Percentiles rank a stretch among this genome's conserved stretches.
These are phyloP conservation scores for Phytophthora macrochlamydospora DNA, from an alignment of 352 stramenopile genomes.

Conservation along the genomic window DNA sequence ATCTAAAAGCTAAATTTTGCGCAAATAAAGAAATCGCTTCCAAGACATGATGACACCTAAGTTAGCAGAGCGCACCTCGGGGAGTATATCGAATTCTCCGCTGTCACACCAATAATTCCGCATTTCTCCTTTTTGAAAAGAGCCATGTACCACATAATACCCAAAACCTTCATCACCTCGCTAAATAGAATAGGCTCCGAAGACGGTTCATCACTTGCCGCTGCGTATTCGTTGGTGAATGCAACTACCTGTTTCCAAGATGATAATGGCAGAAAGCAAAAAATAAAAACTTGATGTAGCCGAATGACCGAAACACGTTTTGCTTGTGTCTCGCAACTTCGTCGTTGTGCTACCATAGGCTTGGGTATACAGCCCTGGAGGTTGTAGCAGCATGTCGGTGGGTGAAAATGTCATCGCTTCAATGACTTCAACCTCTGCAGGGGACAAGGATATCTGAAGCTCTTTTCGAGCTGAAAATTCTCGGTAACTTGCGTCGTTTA, in stretches of 20 bases:
- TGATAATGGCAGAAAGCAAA: constrained; percentile 7
- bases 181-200: neutral
- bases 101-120: constrained; percentile 35
- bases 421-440: constrained; percentile 2
- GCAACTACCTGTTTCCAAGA: constrained; percentile 5
- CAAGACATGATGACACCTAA: constrained; percentile 28
- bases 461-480: neutral
- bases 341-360: neutral
- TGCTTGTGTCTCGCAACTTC: neutral
- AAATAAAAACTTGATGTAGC: constrained; percentile 12
- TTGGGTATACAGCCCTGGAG: neutral
- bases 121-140: constrained; percentile 32
- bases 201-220: neutral
- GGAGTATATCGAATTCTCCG: constrained; percentile 20
- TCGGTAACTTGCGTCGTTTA: neutral
- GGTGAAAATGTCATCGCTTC: constrained; percentile 6
- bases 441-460: neutral
- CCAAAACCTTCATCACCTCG: constrained; percentile 33
- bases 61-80: neutral
- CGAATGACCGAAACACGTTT: neutral
- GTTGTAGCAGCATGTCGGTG: neutral
- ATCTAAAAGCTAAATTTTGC: constrained; percentile 22
- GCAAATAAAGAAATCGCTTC: constrained; percentile 20
- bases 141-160: constrained; percentile 32
- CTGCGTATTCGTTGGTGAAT: constrained; percentile 4